Evolutionary conservation across 306 rosid genomes (phyloP), one percentile per base, ranked within the genome.

Genomic region (Ceratonia siliqua): DNA sequence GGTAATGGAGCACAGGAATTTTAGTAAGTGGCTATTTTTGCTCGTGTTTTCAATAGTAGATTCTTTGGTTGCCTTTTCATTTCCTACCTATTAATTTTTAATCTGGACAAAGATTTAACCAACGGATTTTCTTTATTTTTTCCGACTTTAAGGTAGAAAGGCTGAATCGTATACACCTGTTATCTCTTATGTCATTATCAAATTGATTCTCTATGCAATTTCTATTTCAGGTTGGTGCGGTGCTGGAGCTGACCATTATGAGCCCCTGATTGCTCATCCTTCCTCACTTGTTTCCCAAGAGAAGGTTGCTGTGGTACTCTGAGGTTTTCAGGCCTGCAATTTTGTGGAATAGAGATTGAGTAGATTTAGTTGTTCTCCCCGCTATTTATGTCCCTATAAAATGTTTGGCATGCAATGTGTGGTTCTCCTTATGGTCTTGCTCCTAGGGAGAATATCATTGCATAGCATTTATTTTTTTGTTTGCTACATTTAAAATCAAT

Each of bases 241-340:
- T 7, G 97, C 96, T 32, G 99, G 99, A 79, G 99, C 92, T 54
- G 99, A 91, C 80, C 99, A 94, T 84, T 94, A 91, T 32, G 99
- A 94, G 74, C 99, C 99, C 79, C 79, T 94, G 39, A 87, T 94
- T 14, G 99, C 99, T 33, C 93, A 85, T 48, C 90, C 97, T 74
- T 82, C 82, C 27, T 33, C 88, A 2, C 70, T 82, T 52, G 86
- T 89, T 83, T 90, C 97, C 36, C 96, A 83, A 61, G 99, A 94
- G 84, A 94, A 91, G 87, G 99, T 91, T 53, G 99, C 92, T 21
- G 46, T 92, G 80, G 93, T 94, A 76, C 97, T 94, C 61, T 94
- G 85, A 90, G 87, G 84, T 71, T 59, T 62, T 46, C 45, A 5
- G 25, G 70, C 83, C 85, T 82, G 73, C 90, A 91, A 86, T 91